These are phyloP conservation scores for Ceratobasidium theobromae DNA, from an alignment of 1,284 basidiomycete species.

Conservation along the genomic window DNA sequence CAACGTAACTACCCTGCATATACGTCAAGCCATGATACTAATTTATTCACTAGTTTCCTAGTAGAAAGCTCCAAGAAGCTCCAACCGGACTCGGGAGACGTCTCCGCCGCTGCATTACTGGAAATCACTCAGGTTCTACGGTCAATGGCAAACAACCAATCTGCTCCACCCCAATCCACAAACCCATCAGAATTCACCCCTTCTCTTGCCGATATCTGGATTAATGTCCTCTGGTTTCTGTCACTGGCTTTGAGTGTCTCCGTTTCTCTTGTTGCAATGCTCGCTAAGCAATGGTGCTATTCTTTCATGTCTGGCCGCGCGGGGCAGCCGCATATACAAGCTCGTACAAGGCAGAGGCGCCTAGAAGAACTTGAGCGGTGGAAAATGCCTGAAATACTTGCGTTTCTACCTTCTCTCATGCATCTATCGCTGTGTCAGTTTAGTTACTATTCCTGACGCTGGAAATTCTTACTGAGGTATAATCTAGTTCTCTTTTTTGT, in stretches of 20 bases:
- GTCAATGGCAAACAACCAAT: not conserved
- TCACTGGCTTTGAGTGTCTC: slow-evolving; percentile 22
- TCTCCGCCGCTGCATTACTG: not conserved
- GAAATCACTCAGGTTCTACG: slow-evolving; percentile 8
- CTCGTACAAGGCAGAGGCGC: slow-evolving; percentile 12
- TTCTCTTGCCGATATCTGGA: not conserved
- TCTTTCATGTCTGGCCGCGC: slow-evolving; percentile 25
- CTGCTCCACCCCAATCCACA: not conserved
- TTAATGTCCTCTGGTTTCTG: slow-evolving; percentile 20
- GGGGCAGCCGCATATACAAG: slow-evolving; percentile 23
- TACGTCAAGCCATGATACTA: no score
- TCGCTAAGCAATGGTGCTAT: slow-evolving; percentile 30
- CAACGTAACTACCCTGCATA: not conserved
- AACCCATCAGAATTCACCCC: not conserved
- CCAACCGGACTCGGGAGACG: not conserved
- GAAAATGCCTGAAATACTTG: slow-evolving; percentile 30
- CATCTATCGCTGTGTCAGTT: slow-evolving; percentile 25
- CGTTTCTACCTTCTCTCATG: slow-evolving; percentile 12
- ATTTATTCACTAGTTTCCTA: slow-evolving; percentile 1
- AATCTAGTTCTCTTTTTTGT: slow-evolving; percentile 14
- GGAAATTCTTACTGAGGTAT: not conserved
- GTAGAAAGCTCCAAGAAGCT: slow-evolving; percentile 15
- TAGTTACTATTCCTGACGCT: not conserved
- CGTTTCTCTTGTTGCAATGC: slow-evolving; percentile 20
- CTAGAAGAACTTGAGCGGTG: slow-evolving; percentile 20